A percentile compares a stretch with the other conserved stretches of the same genome.
phyloP scores from a whole-genome alignment of 305 asterid species.

The Fraxinus angustifolia region DNA sequence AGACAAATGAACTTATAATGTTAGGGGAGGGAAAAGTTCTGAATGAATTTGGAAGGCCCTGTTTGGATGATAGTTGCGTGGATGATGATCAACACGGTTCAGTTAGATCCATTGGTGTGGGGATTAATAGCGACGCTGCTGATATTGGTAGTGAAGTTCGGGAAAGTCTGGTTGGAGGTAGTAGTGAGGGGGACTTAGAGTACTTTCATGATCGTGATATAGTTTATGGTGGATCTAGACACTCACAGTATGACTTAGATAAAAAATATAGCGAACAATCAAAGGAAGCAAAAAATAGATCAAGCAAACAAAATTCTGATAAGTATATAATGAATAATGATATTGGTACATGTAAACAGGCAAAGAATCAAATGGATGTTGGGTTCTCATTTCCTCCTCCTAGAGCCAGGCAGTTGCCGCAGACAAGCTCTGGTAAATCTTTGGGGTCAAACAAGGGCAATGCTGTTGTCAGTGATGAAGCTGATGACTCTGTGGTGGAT shows the following conservation, averaged over 20 bases:
- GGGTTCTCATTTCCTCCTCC: slow-evolving; percentile 97
- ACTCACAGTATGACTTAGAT: slow-evolving; percentile 40
- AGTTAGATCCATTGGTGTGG: slow-evolving; percentile 97
- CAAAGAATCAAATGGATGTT: slow-evolving; percentile 48
- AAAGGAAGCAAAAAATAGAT: slow-evolving; percentile 41
- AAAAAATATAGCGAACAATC: slow-evolving; percentile 43
- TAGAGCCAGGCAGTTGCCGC: slow-evolving; percentile 63
- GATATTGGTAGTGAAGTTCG: slow-evolving; percentile 87
- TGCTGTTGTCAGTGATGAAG: slow-evolving; percentile 46
- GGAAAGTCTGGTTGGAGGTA: slow-evolving; percentile 87
- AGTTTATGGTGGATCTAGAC: slow-evolving; percentile 44
- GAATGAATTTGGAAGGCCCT: slow-evolving; percentile 59
- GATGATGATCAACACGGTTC: slow-evolving; percentile 95
- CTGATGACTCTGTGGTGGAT: slow-evolving; percentile 41
- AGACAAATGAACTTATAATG: slow-evolving; percentile 68
- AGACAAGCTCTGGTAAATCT: slow-evolving; percentile 48
- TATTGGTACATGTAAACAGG: slow-evolving; percentile 37
- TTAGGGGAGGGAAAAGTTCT: slow-evolving; percentile 55
- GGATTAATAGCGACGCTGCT: slow-evolving; percentile 90
- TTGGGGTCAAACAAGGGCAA: slow-evolving; percentile 64
- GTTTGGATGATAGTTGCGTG: slow-evolving; percentile 55
- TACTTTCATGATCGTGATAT: slow-evolving; percentile 60
- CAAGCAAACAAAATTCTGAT: slow-evolving; percentile 44
- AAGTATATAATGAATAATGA: slow-evolving; percentile 42
- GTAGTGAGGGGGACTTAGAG: slow-evolving; percentile 81